phyloP scores from a whole-genome alignment of 2,329 filamentous ascomycete species.

The Lasiodiplodia sp. region DNA sequence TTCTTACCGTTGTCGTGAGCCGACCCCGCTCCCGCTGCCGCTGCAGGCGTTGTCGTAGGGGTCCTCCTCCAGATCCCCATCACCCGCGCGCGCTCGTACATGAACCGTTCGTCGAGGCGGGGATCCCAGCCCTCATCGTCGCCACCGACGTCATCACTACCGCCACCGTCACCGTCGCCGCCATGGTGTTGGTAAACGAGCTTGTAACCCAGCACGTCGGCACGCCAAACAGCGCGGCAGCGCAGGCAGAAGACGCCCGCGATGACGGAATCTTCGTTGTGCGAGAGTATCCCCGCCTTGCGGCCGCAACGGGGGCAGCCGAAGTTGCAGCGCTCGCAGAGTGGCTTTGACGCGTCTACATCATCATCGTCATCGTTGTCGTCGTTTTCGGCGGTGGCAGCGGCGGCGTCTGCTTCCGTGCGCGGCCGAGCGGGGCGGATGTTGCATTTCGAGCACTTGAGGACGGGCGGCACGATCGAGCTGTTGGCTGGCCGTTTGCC shows the following conservation, averaged over 20 bases:
- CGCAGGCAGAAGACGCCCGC: conserved; percentile 31
- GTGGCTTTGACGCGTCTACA: not conserved
- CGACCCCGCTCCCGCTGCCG: not conserved
- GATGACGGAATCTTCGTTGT: conserved; percentile 31
- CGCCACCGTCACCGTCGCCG: too few species aligned
- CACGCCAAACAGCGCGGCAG: conserved; percentile 12
- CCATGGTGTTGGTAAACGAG: not conserved
- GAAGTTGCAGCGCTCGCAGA: conserved; percentile 53
- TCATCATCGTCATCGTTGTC: not conserved
- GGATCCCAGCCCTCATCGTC: not conserved
- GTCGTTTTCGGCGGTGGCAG: conserved; percentile 1
- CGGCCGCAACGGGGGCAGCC: conserved; percentile 51
- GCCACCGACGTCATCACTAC: too few species aligned
- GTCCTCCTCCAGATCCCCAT: not conserved
- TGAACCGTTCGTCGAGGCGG: not conserved
- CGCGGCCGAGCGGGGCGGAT: conserved; percentile 39
- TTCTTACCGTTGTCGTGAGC: not conserved
- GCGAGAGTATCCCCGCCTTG: conserved; percentile 24
- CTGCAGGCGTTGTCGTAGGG: not conserved
- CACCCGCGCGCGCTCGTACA: not conserved
- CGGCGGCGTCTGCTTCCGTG: conserved; percentile 3
- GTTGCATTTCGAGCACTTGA: conserved; percentile 45
- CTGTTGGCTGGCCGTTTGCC: not conserved
- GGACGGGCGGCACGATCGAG: not conserved
- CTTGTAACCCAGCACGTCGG: conserved; percentile 24